Base-by-base conservation (phyloP, 768 basidiomycete species). In the Leucogyrophana mollusca region DNA sequence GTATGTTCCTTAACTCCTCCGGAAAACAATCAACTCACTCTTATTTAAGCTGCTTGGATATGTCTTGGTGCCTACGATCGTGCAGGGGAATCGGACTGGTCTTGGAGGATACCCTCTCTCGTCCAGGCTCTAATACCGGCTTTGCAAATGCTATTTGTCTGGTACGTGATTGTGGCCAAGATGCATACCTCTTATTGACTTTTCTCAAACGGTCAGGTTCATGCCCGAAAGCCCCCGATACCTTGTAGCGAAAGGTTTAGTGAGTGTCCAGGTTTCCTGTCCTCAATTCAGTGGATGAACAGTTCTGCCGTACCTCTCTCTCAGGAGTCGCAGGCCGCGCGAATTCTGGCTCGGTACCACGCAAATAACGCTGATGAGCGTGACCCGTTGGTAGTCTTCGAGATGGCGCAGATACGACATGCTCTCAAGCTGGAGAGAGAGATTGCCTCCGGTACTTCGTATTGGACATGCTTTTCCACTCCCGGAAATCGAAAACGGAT, bases 321-420 rank as follows among this genome's bases (percentile, higher is more conserved):
- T 2, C 49, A 78, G 74, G 82, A 83, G 56, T 76, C 74, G 0
- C 67, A 79, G 52, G 89, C 89, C 0, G 73, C 76, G 8, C 56
- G 62, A 3, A 70, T 88, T 16, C 73, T 93, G 4, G 78, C 80
- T n/a, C 78, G 77, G 45, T 89, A 84, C 55, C 90, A 93, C 56
- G 83, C 85, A 3, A 74, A 78, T 51, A 80, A 79, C 10, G 64
- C 73, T 20, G 73, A 82, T 45, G 75, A 80, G 47, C 68, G 73
- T 3, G 82, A 85, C 54, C 82, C 83, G 0, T 72, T 87, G 24
- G 67, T 74, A 47, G 49, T 61, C 11, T 73, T 68, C 56, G 71
- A 68, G 56, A 73, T 84, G 64, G 82, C 79, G 4, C 82, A 88
- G 60, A 90, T 90, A 55, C 71, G 79, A 44, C 81, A 83, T 51